phyloP scores from a whole-genome alignment of 768 basidiomycete species.

The Lentinula edodes region DNA sequence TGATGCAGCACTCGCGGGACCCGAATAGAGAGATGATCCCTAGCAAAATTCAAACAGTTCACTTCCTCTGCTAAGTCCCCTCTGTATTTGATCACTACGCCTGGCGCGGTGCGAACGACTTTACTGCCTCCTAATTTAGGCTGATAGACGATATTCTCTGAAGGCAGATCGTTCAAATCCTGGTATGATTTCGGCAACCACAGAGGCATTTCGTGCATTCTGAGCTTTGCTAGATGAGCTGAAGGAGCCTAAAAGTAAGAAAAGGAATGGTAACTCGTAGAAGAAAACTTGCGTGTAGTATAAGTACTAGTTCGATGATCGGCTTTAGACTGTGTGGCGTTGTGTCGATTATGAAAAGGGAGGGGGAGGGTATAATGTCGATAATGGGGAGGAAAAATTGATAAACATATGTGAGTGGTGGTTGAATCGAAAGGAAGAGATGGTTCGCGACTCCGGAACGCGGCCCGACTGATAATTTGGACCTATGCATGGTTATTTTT shows the following conservation, averaged over 20 bases:
- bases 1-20: conserved; percentile 17
- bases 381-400: not conserved
- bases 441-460: not conserved
- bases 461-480: too few species aligned
- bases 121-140: conserved; percentile 5
- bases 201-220: not conserved
- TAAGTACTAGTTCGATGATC: not conserved
- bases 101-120: conserved; percentile 9
- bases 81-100: conserved; percentile 12
- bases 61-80: conserved; percentile 10
- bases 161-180: conserved; percentile 7
- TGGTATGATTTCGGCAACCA: conserved; percentile 5
- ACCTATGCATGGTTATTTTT: too few species aligned
- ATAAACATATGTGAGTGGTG: not conserved
- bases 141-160: conserved; percentile 6
- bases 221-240: not conserved
- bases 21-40: conserved; percentile 2
- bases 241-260: not conserved
- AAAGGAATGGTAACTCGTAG: too few species aligned
- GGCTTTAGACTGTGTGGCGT: not conserved
- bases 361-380: not conserved
- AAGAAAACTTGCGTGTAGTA: not conserved
- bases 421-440: not conserved
- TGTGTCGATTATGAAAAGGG: not conserved
- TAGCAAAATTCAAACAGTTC: conserved; percentile 4